Evolutionary conservation across 352 stramenopile genomes (phyloP), one percentile per base, ranked within the genome.

Genomic region (Pythium plurisporium): DNA sequence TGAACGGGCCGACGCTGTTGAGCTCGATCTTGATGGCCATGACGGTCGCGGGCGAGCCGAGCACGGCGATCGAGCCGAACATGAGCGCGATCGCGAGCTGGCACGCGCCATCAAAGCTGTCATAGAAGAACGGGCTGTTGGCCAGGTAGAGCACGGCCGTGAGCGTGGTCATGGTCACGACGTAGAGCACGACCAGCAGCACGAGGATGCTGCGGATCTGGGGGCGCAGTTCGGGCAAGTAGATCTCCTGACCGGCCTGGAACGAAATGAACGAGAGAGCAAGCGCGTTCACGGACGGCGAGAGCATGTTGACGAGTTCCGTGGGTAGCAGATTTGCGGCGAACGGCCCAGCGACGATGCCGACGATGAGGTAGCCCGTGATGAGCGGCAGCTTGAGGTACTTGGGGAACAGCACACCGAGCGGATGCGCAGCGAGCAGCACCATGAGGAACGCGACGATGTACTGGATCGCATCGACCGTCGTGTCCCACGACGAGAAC

Each of bases 1-100:
- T 89, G 56, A 89, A 89, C 5, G 75, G 75, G 2, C 79, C 79
- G 40, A 85, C 79, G 26, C 76, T 85, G 43, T 89, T 85, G 49
- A 87, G 69, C 50, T 89, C 78, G 46, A 86, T 89, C 65, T 89
- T 86, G 64, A 89, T 86, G 17, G 78, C 79, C 77, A 89, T 87
- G 38, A 86, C 75, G 11, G 79, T 89, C 7, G 76, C 71, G 0
- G 79, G 79, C 12, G 79, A 89, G 2, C 69, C 75, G 8, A 87
- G 62, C 30, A 89, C 79, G 4, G 74, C 82, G 49, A 87, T 89
- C 50, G 79, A 89, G 41, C 65, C 79, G 30, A 89, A 89, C 72
- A 89, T 79, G 65, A 87, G 76, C 3, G 73, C 74, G 43, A 89
- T 86, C 5, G 76, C 74, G 38, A 89, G 51, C 46, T 87, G 70